A percentile compares a stretch with the other conserved stretches of the same genome.
These are phyloP conservation scores for Chlorella sp. DNA, from an alignment of 139 green algal genomes.

Conservation along the genomic window DNA sequence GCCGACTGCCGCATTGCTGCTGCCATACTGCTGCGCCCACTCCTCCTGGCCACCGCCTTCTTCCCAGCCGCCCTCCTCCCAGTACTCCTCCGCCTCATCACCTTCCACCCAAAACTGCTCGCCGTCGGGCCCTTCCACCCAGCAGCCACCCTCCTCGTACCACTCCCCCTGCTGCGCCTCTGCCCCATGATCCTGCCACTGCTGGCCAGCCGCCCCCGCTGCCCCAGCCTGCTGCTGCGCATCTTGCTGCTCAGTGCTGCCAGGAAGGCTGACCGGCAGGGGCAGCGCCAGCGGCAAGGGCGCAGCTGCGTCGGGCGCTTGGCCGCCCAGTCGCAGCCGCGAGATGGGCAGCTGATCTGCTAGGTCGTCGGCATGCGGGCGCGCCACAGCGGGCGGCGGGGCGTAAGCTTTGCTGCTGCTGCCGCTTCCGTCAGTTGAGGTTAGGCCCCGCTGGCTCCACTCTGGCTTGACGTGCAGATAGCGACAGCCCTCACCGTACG, in stretches of 20 bases:
- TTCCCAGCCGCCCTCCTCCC: neutral
- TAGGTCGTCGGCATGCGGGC: constrained; percentile 32
- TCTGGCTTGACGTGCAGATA: constrained; percentile 47
- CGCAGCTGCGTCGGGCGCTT: neutral
- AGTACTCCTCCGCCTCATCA: neutral
- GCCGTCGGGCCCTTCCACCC: neutral
- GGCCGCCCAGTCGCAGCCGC: constrained; percentile 36
- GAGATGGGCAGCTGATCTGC: constrained; percentile 41
- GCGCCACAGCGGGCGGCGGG: neutral
- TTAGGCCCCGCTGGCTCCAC: constrained; percentile 21
- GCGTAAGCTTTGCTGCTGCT: constrained; percentile 2
- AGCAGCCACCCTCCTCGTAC: neutral
- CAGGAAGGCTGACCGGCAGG: neutral
- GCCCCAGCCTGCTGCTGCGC: neutral
- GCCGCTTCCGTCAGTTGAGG: neutral
- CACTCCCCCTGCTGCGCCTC: neutral
- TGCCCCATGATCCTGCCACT: neutral
- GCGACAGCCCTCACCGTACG: constrained; percentile 60
- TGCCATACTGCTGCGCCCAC: neutral
- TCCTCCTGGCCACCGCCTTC: neutral
- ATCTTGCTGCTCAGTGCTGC: neutral
- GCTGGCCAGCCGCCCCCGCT: too few relatives aligned
- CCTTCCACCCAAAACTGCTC: neutral
- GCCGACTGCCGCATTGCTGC: neutral
- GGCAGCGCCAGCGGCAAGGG: constrained; percentile 23